Percentiles rank a stretch among this genome's conserved stretches.
Evolutionary conservation across 352 stramenopile species (phyloP).

Genomic region (Thalassiosira mediterranea): DNA sequence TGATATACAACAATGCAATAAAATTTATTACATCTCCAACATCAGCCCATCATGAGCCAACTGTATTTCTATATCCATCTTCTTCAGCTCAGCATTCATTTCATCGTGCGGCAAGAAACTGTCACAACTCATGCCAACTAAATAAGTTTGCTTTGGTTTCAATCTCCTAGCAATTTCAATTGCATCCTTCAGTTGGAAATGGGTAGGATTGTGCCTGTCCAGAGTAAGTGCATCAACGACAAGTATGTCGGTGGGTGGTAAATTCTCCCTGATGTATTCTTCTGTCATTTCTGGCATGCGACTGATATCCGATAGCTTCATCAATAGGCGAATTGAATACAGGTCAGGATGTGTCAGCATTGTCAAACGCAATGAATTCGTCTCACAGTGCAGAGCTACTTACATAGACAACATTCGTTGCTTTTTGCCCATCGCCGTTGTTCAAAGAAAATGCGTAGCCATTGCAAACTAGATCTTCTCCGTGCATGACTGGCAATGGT

Average conservation of each 20-base stretch:
- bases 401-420: slow-evolving; percentile 76
- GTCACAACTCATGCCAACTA: slow-evolving; percentile 84
- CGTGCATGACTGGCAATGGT: slow-evolving; percentile 80
- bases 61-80: slow-evolving; percentile 53
- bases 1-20: too few species aligned
- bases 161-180: slow-evolving; percentile 60
- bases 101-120: slow-evolving; percentile 65
- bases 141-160: slow-evolving; percentile 60
- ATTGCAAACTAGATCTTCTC: slow-evolving; percentile 78
- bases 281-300: slow-evolving; percentile 72
- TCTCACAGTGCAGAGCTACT: slow-evolving; percentile 1
- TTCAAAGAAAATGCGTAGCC: slow-evolving; percentile 78
- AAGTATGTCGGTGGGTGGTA: slow-evolving; percentile 77
- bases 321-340: slow-evolving; percentile 9
- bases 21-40: slow-evolving; percentile 28
- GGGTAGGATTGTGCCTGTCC: slow-evolving; percentile 54
- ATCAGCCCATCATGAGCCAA: slow-evolving; percentile 63
- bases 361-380: slow-evolving; percentile 11
- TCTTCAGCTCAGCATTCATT: slow-evolving; percentile 51
- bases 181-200: slow-evolving; percentile 74
- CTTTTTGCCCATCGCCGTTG: slow-evolving; percentile 15
- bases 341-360: not conserved
- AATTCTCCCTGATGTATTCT: slow-evolving; percentile 66
- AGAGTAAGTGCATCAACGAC: slow-evolving; percentile 73
- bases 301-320: slow-evolving; percentile 79